phyloP scores from a whole-genome alignment of 1,284 basidiomycete genomes.

The Vanrija pseudolonga region DNA sequence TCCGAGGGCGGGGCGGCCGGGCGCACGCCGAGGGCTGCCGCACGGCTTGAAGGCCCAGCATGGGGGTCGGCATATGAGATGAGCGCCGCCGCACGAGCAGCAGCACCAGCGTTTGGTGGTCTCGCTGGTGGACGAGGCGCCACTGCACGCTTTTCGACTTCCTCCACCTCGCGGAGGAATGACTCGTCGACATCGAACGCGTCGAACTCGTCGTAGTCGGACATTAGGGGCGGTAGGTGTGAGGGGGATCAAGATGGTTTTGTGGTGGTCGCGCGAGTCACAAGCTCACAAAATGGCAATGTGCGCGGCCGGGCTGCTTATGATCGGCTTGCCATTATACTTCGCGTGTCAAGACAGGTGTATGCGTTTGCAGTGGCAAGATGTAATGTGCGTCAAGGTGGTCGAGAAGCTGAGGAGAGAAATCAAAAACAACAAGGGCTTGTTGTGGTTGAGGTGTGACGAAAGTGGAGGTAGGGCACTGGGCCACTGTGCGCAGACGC shows the following conservation, averaged over 20 bases:
- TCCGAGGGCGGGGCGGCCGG: constrained; percentile 14
- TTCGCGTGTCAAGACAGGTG: too few species aligned
- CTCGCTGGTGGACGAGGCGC: background rate
- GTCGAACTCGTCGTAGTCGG: constrained; percentile 29
- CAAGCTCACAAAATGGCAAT: too few species aligned
- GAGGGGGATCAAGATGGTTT: background rate
- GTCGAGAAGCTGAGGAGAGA: too few species aligned
- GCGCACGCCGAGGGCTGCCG: constrained; percentile 10
- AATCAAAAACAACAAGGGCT: too few species aligned
- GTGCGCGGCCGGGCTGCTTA: too few species aligned
- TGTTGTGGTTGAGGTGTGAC: too few species aligned
- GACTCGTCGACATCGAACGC: constrained; percentile 40
- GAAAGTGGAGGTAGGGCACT: too few species aligned
- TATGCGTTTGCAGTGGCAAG: too few species aligned
- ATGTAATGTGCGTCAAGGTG: too few species aligned
- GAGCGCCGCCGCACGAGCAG: background rate
- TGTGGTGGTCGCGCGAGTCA: background rate
- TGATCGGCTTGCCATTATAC: too few species aligned
- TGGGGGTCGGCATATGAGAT: background rate
- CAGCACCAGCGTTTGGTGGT: background rate
- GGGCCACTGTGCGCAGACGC: too few species aligned
- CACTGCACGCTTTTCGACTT: constrained; percentile 24
- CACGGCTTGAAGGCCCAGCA: constrained; percentile 8
- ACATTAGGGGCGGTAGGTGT: background rate
- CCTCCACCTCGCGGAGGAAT: constrained; percentile 39